Conservation (phyloP, 805 yeast species). For the Pichia exigua region DNA sequence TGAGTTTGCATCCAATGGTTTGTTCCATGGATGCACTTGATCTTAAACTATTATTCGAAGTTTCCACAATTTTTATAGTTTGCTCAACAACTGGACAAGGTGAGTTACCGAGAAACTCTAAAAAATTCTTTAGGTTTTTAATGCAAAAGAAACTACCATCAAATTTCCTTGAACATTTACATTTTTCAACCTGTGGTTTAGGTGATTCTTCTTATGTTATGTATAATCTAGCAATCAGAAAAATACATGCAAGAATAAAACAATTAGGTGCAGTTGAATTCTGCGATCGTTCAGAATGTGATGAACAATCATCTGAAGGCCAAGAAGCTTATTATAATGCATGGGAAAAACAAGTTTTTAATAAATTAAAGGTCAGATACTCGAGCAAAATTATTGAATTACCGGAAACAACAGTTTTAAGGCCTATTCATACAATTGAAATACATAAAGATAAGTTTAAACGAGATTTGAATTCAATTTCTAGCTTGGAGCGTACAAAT, state of each 20-base stretch:
- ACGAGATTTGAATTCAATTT: constrained; percentile 6
- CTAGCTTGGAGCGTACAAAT: neutral
- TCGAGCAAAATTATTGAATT: constrained; percentile 4
- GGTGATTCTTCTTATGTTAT: constrained; percentile 92
- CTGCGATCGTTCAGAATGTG: constrained; percentile 76
- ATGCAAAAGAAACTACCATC: constrained; percentile 55
- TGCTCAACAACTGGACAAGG: constrained; percentile 97
- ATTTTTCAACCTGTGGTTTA: constrained; percentile 72
- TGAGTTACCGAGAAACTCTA: constrained; percentile 73
- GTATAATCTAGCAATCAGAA: constrained; percentile 81
- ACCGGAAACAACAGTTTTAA: constrained; percentile 1
- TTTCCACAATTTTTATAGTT: constrained; percentile 24
- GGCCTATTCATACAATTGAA: constrained; percentile 1
- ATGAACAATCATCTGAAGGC: constrained; percentile 74
- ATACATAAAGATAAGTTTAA: constrained; percentile 13
- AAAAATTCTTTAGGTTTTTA: constrained; percentile 66
- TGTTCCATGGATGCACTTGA: constrained; percentile 55
- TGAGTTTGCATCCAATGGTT: constrained; percentile 41
- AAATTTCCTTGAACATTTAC: constrained; percentile 52
- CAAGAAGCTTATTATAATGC: constrained; percentile 67
- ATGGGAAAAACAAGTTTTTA: constrained; percentile 52
- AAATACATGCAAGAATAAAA: constrained; percentile 65
- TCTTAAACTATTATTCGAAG: constrained; percentile 43
- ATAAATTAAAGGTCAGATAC: constrained; percentile 10
- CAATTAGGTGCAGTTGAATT: constrained; percentile 80